phyloP scores from a whole-genome alignment of 208 protist genomes.

The Angomonas desouzai region DNA sequence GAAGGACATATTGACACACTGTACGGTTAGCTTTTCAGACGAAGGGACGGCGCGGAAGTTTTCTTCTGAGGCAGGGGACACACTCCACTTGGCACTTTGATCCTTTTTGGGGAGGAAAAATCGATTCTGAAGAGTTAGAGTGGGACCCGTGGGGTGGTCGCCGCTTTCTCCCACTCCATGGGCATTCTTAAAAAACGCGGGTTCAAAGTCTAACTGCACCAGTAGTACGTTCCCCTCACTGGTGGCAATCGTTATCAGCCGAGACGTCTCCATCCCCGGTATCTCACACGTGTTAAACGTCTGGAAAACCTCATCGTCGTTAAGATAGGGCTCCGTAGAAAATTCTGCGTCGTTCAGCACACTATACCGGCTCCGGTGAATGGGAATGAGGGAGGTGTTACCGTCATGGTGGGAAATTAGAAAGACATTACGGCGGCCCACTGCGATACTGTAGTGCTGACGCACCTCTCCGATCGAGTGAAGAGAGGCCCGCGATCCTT shows the following conservation, averaged over 20 bases:
- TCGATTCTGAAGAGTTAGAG: not conserved
- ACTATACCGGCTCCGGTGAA: conserved; percentile 5
- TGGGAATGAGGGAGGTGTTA: not conserved
- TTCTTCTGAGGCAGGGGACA: not conserved
- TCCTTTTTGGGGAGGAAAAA: not conserved
- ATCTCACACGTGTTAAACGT: not conserved
- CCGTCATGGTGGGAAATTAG: conserved; percentile 11
- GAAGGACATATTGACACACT: not conserved
- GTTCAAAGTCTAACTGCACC: not conserved
- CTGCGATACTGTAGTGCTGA: conserved; percentile 11
- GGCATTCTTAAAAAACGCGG: not conserved
- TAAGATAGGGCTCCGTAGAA: conserved; percentile 14
- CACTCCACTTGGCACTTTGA: not conserved
- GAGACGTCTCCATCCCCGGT: not conserved
- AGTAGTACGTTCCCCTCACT: conserved; percentile 14
- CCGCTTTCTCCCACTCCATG: not conserved
- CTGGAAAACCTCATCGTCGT: conserved; percentile 25
- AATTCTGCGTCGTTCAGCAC: conserved; percentile 14
- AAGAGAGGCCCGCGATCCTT: not conserved
- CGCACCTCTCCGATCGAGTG: not conserved
- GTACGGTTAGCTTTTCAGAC: not conserved
- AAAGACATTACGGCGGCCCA: conserved; percentile 16
- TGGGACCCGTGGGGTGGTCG: not conserved
- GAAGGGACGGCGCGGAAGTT: not conserved
- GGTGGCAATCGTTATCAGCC: conserved; percentile 11